phyloP scores from a whole-genome alignment of 78 protist species.

The Isochrysis galbana region DNA sequence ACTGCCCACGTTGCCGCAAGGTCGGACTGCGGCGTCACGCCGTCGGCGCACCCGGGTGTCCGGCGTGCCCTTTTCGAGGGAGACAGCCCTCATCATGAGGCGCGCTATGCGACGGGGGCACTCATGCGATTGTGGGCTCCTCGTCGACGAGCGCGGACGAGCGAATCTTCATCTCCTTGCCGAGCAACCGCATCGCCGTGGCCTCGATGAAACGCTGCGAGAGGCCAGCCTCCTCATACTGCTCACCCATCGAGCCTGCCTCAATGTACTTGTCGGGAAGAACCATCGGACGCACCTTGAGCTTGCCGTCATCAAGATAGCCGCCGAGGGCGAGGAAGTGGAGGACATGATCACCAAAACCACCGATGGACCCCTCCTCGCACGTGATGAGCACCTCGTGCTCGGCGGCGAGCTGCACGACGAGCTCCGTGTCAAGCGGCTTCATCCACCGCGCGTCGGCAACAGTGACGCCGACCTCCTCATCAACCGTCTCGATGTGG shows the following conservation, averaged over 20 bases:
- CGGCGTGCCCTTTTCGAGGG: too few relatives aligned
- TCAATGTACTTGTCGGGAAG: constrained; percentile 43
- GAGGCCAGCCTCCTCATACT: constrained; percentile 46
- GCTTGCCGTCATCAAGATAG: not conserved
- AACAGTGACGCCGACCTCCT: constrained; percentile 31
- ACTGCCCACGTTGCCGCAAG: too few relatives aligned
- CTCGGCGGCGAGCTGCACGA: not conserved
- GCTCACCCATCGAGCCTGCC: not conserved
- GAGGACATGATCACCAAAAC: constrained; percentile 44
- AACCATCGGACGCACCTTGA: constrained; percentile 41
- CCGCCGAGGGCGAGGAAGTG: constrained; percentile 24
- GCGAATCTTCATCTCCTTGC: not conserved
- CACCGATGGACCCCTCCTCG: constrained; percentile 52
- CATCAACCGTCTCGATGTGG: not conserved
- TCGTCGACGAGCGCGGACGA: not conserved
- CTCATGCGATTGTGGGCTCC: constrained; percentile 1
- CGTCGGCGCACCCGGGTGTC: too few relatives aligned
- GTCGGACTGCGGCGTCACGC: too few relatives aligned
- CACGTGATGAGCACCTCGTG: constrained; percentile 30
- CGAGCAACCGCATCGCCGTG: not conserved
- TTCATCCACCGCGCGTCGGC: constrained; percentile 45
- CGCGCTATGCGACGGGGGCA: too few relatives aligned
- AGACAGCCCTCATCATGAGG: too few relatives aligned
- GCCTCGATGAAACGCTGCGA: not conserved
- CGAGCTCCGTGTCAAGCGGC: constrained; percentile 37